Base-by-base conservation (phyloP, 2,329 filamentous ascomycete species). In the Grosmannia huntii region DNA sequence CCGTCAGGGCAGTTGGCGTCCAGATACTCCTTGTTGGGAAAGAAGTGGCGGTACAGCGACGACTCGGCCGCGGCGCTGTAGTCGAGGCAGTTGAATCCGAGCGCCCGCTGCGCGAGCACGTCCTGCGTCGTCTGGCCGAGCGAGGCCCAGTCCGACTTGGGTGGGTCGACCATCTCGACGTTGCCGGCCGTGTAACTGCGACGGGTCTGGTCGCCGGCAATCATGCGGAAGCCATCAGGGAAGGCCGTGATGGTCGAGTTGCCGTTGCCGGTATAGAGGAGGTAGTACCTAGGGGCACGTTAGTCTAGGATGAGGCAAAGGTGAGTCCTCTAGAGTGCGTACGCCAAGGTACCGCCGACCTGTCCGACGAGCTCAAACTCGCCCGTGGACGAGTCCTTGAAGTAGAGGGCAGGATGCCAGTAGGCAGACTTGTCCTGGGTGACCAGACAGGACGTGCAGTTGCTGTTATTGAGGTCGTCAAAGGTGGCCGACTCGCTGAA, bases 11-110 rank as follows among this genome's bases (percentile, higher is more conserved):
- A 97, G 72, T 92, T 84, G 57, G 78, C 78, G 67, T 96, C 90
- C 41, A 96, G 77, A 68, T 82, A 95, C 0, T 73, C 72, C 77
- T 95, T 95, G 65, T 86, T 80, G 0, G 92, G 91, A 65, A 96
- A 66, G 68, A 82, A 84, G 71, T 96, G 91, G 63, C 91, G 89
- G 70, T 83, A 87, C 41, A 95, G 79, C 16, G 90, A 87, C 1
- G 80, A 78, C 70, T 96, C 90, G 2, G 87, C 75, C 0, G 71
- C 65, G 27, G 71, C 75, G 36, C 65, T 66, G 68, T 96, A 96
- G 80, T 97, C 85, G 61, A 99, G 74, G 72, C 94, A 97, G 77
- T 97, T 97, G 81, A 96, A 96, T 4, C 94, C 92, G 31, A 96
- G 66, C 11, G 91, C 89, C 61, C 91, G 90, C 75, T 95, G 87